Evolutionary conservation across 352 stramenopile genomes (phyloP).

Genomic region (Pythium brassicae): DNA sequence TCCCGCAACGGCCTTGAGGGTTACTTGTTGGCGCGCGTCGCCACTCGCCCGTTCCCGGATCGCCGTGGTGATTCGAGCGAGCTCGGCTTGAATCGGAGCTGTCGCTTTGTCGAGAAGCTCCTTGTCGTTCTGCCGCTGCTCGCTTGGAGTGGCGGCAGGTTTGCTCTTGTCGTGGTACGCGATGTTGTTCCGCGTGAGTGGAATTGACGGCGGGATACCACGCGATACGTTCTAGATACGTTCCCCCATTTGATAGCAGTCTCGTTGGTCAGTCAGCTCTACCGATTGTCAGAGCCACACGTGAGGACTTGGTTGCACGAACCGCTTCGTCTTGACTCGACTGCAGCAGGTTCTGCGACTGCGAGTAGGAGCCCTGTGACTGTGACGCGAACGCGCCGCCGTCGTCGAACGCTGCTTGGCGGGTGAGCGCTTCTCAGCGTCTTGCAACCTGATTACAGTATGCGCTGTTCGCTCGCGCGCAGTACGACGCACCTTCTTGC

Average conservation of each 20-base stretch:
- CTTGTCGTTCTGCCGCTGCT: slow-evolving; percentile 7
- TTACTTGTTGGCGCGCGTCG: not conserved
- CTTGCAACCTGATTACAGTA: not conserved
- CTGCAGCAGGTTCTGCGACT: slow-evolving; percentile 12
- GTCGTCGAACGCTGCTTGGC: slow-evolving; percentile 10
- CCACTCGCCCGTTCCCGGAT: slow-evolving; percentile 5
- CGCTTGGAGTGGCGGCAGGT: not conserved
- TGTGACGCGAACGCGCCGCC: slow-evolving; percentile 12
- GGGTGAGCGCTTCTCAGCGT: too few species aligned
- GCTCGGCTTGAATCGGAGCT: slow-evolving; percentile 11
- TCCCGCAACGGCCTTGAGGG: slow-evolving; percentile 6
- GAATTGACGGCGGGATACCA: not conserved
- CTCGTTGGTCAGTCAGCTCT: not conserved
- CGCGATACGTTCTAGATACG: slow-evolving; percentile 1
- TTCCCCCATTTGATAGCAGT: not conserved
- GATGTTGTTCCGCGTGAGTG: not conserved
- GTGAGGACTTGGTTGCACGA: not conserved
- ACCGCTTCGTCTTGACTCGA: slow-evolving; percentile 18
- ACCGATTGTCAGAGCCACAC: not conserved
- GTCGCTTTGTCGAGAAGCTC: slow-evolving; percentile 9
- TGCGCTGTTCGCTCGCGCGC: not conserved
- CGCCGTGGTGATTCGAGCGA: slow-evolving; percentile 2
- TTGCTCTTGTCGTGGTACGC: not conserved
- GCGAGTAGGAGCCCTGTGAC: slow-evolving; percentile 14
- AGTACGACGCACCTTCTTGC: slow-evolving; percentile 8